Evolutionary conservation across 164 flowering plant genomes (phyloP).

Genomic region (Vitis rotundifolia): DNA sequence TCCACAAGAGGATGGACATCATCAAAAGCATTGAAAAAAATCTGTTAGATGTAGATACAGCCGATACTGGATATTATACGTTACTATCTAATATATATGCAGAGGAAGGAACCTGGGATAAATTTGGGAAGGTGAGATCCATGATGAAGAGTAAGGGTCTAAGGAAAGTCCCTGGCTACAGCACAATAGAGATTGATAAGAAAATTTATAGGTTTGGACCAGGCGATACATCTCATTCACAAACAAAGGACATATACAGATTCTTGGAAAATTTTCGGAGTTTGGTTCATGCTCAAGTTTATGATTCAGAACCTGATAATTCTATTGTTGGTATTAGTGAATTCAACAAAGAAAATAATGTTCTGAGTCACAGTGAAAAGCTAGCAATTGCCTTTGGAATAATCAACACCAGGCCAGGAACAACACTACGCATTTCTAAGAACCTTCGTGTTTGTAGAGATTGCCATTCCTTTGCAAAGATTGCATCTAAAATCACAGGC

Average conservation of each 20-base stretch:
- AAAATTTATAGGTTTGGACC: conserved; percentile 39
- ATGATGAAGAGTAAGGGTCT: conserved; percentile 50
- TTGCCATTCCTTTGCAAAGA: conserved; percentile 26
- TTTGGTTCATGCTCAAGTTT: conserved; percentile 25
- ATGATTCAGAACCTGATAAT: conserved; percentile 9
- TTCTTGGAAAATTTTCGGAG: conserved; percentile 26
- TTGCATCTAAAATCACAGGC: conserved; percentile 26
- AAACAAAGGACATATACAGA: conserved; percentile 27
- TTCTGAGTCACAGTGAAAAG: conserved; percentile 29
- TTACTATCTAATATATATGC: conserved; percentile 70
- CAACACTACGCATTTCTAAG: conserved; percentile 20
- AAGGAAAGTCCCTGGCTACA: conserved; percentile 67
- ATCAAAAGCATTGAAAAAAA: conserved; percentile 33
- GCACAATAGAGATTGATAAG: conserved; percentile 48
- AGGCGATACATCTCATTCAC: conserved; percentile 34
- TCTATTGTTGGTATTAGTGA: background rate
- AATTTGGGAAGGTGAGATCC: conserved; percentile 49
- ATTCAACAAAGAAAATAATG: conserved; percentile 7
- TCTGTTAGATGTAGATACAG: conserved; percentile 39
- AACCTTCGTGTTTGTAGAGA: conserved; percentile 23
- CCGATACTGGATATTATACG: conserved; percentile 60
- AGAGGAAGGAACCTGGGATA: conserved; percentile 64
- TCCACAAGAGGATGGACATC: conserved; percentile 65
- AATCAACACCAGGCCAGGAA: conserved; percentile 27
- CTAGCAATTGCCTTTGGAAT: conserved; percentile 36